These are phyloP conservation scores for Acanthamoeba sp. DNA, from an alignment of 208 protist genomes.

Conservation along the genomic window DNA sequence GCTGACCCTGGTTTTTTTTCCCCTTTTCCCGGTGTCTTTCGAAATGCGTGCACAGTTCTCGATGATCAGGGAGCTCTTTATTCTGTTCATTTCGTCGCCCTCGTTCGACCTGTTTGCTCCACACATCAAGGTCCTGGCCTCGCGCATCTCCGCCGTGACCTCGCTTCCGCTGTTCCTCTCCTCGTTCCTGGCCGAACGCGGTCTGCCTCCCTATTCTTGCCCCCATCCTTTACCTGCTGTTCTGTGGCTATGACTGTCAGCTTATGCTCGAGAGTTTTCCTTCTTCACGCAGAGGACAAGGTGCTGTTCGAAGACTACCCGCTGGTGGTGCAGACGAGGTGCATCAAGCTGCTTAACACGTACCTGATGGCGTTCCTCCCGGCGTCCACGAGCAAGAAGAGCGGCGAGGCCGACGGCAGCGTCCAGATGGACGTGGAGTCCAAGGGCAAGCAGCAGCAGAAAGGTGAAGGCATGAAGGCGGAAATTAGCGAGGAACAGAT, in stretches of 20 bases:
- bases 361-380: constrained; percentile 53
- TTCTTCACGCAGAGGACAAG: constrained; percentile 52
- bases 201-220: not conserved
- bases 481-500: not conserved
- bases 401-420: not conserved
- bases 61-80: constrained; percentile 9
- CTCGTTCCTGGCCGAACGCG: constrained; percentile 40
- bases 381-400: not conserved
- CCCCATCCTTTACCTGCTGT: not conserved
- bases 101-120: constrained; percentile 45
- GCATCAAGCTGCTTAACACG: constrained; percentile 60
- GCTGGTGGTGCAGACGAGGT: constrained; percentile 1
- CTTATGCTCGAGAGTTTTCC: not conserved
- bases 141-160: constrained; percentile 50
- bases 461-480: not conserved
- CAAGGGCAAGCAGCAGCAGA: not conserved
- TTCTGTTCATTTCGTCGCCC: constrained; percentile 39
- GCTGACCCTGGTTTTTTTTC: not conserved
- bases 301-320: not conserved
- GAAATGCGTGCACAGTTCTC: no score
- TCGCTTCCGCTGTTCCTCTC: constrained; percentile 50
- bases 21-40: no score
- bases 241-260: not conserved
- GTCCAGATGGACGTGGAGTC: not conserved
- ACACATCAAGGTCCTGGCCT: constrained; percentile 50